Evolutionary conservation across 208 protist species (phyloP).

Genomic region (Crithidia bombi): DNA sequence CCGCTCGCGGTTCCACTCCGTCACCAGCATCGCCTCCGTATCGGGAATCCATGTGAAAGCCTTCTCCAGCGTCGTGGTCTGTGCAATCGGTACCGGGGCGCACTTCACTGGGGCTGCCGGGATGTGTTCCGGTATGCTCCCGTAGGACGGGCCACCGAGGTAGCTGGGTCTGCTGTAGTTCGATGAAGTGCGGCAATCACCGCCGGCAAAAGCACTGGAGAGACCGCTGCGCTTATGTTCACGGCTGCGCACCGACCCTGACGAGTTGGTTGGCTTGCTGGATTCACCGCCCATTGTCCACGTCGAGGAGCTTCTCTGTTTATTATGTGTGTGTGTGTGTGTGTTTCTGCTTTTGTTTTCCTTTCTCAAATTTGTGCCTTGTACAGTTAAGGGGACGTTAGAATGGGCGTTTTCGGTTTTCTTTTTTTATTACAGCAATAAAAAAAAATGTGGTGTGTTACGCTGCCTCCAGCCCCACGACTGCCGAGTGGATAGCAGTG

Average conservation of each 20-base stretch:
- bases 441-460: no score
- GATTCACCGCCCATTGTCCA: slow-evolving; percentile 34
- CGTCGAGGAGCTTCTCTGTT: slow-evolving; percentile 2
- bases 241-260: slow-evolving; percentile 2
- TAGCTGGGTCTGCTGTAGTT: not conserved
- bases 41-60: slow-evolving; percentile 39
- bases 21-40: slow-evolving; percentile 38
- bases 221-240: slow-evolving; percentile 31
- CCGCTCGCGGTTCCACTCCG: slow-evolving; percentile 33
- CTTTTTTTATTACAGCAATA: no score
- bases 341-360: not conserved
- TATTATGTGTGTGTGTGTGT: slow-evolving; percentile 6
- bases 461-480: no score
- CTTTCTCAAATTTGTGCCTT: no score
- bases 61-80: not conserved
- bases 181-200: slow-evolving; percentile 20
- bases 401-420: no score
- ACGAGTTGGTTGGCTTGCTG: slow-evolving; percentile 19
- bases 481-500: no score
- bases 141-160: not conserved
- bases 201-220: slow-evolving; percentile 24
- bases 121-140: slow-evolving; percentile 10
- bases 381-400: no score
- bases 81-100: slow-evolving; percentile 6
- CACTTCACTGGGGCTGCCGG: slow-evolving; percentile 29